A percentile compares a stretch with the other conserved stretches of the same genome.
Evolutionary conservation across 75 land plant genomes (phyloP).

Genomic region (Ceratopteris richardii): DNA sequence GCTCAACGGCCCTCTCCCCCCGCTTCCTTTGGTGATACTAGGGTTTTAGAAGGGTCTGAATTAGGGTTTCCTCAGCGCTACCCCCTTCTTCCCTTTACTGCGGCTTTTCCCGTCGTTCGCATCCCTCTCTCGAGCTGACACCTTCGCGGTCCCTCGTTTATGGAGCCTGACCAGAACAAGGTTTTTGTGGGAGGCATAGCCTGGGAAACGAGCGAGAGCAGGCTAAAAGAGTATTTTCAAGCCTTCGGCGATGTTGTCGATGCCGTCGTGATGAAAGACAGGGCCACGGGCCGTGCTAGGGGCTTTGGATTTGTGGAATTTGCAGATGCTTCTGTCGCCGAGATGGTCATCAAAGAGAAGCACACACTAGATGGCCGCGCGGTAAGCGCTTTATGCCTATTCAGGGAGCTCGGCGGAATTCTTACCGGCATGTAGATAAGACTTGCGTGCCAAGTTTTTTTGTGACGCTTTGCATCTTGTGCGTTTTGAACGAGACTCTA

Average conservation of each 20-base stretch:
- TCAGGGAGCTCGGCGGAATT: not conserved
- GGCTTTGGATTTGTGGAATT: slow-evolving; percentile 86
- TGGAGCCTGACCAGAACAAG: slow-evolving; percentile 85
- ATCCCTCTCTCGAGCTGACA: not conserved
- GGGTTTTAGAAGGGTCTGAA: no score
- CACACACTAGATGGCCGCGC: slow-evolving; percentile 64
- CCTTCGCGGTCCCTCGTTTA: no score
- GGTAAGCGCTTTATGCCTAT: slow-evolving; percentile 32
- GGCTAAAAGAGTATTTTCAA: slow-evolving; percentile 55
- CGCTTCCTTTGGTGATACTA: no score
- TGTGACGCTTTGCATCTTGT: no score
- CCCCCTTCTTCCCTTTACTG: not conserved
- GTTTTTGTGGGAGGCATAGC: slow-evolving; percentile 86
- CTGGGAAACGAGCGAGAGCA: slow-evolving; percentile 80
- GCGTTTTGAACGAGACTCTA: no score
- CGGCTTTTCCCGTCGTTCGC: not conserved
- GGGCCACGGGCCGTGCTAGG: slow-evolving; percentile 56
- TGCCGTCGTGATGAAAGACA: slow-evolving; percentile 68
- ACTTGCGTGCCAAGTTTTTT: no score
- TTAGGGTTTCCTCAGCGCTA: no score
- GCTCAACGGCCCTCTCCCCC: no score
- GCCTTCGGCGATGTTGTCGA: slow-evolving; percentile 66
- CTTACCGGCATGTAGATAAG: no score
- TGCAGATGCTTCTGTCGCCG: slow-evolving; percentile 54
- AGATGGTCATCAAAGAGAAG: slow-evolving; percentile 57